Evolutionary conservation across 192 early-diverging fungal genomes (phyloP), one percentile per base, ranked within the genome.

Genomic region (Coemansia sp.): DNA sequence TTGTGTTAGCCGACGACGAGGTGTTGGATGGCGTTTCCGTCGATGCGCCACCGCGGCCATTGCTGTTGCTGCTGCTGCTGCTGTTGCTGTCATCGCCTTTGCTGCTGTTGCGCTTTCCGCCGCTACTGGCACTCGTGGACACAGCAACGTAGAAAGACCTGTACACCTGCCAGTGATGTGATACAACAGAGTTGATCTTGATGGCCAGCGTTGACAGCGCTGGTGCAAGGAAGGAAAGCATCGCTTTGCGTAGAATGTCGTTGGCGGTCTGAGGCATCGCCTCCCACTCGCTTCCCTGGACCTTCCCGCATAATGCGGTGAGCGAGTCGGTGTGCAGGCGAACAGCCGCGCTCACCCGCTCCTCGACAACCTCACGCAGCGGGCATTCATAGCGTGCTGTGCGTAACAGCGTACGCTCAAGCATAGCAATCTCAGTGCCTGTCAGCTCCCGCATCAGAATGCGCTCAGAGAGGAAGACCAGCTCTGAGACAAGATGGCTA

Each of bases 111-210:
- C 42, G 40, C 19, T n/a, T 51, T 21, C n/a, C 19, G 49, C 37
- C n/a, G 41, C 47, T 48, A 19, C 43, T 21, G 5, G 63, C 18
- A 32, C 46, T 32, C 8, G 68, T 63, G 13, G 62, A 64, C 41
- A 67, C 59, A n/a, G 71, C 36, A 21, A 71, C 57, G 57, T 83
- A 83, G 43, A 74, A 83, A 0, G 66, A 11, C 69, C 74, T 83
- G 64, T 77, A 83, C 15, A 83, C 80, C 8, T 63, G 68, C 80
- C 80, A 83, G 67, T 83, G 80, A 59, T 83, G 80, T 21, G 66
- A 22, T 13, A 72, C 49, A 16, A 83, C 73, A 19, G 67, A 51
- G 36, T 78, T 68, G 57, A 83, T 74, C 9, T 61, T 61, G 47
- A 49, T 6, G 1, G 72, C 45, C 61, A 83, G 72, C 12, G 68